Conservation (phyloP, 805 yeast species). For the Candida pseudoglaebosa region DNA sequence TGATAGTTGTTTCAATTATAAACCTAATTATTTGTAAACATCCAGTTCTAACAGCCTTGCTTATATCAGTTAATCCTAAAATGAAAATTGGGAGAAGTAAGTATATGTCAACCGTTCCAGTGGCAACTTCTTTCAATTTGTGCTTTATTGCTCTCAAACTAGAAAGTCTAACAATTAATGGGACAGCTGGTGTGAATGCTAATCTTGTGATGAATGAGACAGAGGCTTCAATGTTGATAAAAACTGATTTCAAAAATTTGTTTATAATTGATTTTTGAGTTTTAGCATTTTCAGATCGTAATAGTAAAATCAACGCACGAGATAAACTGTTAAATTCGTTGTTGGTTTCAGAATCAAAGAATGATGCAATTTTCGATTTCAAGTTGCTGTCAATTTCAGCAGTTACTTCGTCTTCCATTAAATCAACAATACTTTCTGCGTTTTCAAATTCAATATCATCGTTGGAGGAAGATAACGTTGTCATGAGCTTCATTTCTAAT, state of each 20-base stretch:
- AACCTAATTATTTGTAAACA: slow-evolving; percentile 17
- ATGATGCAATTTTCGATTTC: slow-evolving; percentile 15
- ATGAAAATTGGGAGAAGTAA: slow-evolving; percentile 57
- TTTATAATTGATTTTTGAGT: slow-evolving; percentile 12
- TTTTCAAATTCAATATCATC: slow-evolving; percentile 33
- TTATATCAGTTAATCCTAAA: slow-evolving; percentile 50
- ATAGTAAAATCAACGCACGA: slow-evolving; percentile 42
- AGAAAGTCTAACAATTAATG: slow-evolving; percentile 51
- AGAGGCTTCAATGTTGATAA: slow-evolving; percentile 38
- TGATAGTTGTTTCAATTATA: slow-evolving; percentile 29
- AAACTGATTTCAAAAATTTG: slow-evolving; percentile 18
- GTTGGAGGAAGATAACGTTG: slow-evolving; percentile 45
- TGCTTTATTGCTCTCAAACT: slow-evolving; percentile 42
- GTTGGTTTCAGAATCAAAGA: slow-evolving; percentile 23
- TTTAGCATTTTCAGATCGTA: slow-evolving; percentile 19
- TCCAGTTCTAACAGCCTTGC: slow-evolving; percentile 45
- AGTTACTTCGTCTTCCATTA: slow-evolving; percentile 18
- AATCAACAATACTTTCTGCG: slow-evolving; percentile 14
- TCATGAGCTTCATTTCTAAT: slow-evolving; percentile 58
- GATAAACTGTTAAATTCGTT: slow-evolving; percentile 40
- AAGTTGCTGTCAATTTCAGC: slow-evolving; percentile 12
- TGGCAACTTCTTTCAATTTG: slow-evolving; percentile 26
- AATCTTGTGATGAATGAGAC: slow-evolving; percentile 60
- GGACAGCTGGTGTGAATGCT: slow-evolving; percentile 54
- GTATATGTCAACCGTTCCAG: slow-evolving; percentile 35